Percentiles rank a stretch among this genome's conserved stretches.
Conservation (phyloP, 768 basidiomycete species). For the Termitomyces sp. region DNA sequence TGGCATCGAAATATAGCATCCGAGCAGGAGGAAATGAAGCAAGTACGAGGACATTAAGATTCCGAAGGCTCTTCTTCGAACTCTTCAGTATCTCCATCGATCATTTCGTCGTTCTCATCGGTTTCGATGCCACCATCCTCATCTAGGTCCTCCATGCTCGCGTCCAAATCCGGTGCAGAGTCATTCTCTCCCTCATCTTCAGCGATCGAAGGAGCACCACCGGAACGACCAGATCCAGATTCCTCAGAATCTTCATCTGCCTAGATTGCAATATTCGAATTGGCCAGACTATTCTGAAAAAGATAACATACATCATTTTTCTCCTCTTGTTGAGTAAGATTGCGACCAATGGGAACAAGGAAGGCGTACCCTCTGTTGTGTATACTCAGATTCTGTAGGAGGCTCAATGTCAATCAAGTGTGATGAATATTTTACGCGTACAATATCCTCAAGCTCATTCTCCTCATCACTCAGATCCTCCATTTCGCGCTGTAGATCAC, state of each 20-base stretch:
- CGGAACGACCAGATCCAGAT: conserved; percentile 35
- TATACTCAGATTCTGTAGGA: conserved; percentile 46
- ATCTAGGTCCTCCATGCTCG: conserved; percentile 55
- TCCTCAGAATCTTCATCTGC: conserved; percentile 49
- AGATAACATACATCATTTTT: conserved; percentile 67
- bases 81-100: conserved; percentile 45
- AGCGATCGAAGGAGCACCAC: conserved; percentile 32
- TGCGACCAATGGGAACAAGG: conserved; percentile 68
- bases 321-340: conserved; percentile 72
- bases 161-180: conserved; percentile 51
- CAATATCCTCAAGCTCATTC: conserved; percentile 71
- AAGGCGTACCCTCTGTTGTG: conserved; percentile 62
- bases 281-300: not conserved
- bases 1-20: not conserved
- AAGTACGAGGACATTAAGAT: conserved; percentile 7
- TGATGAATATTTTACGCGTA: conserved; percentile 23
- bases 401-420: conserved; percentile 3
- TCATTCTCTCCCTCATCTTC: conserved; percentile 48
- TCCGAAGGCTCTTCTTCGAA: conserved; percentile 44
- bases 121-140: conserved; percentile 40
- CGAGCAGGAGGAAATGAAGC: not conserved
- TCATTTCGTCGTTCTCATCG: conserved; percentile 35
- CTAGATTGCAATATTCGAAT: conserved; percentile 15
- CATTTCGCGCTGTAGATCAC: conserved; percentile 72
- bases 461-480: conserved; percentile 85